Conservation (phyloP, 177 flowering plant genomes). For the Vitis hybrid region DNA sequence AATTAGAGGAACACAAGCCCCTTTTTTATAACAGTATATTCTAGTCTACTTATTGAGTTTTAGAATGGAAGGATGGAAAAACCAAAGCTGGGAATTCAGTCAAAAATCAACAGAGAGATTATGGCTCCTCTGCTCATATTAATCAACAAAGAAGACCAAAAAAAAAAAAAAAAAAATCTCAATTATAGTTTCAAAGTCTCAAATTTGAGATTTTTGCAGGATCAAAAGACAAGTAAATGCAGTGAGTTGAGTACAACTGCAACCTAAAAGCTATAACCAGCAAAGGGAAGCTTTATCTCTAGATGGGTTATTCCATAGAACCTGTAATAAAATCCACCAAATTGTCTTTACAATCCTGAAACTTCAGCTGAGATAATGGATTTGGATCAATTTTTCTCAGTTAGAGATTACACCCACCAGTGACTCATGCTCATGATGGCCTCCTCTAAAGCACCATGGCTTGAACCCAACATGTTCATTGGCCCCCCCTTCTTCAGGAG, state of each 20-base stretch:
- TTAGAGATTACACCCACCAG: conserved; percentile 31
- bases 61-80: background rate
- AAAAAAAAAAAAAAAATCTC: too few species aligned
- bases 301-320: background rate
- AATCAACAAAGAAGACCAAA: too few species aligned
- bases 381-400: conserved; percentile 17
- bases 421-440: conserved; percentile 30
- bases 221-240: too few species aligned
- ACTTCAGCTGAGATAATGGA: background rate
- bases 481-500: conserved; percentile 10
- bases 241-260: too few species aligned
- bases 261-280: conserved; percentile 18
- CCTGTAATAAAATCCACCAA: background rate
- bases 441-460: conserved; percentile 35
- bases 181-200: too few species aligned
- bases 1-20: background rate
- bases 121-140: too few species aligned
- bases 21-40: background rate
- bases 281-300: conserved; percentile 1
- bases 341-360: conserved; percentile 11
- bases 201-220: too few species aligned
- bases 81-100: background rate
- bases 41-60: background rate
- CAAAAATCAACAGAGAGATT: background rate
- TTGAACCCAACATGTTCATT: conserved; percentile 21